Percentiles rank a stretch among this genome's conserved stretches.
Conservation (phyloP, 164 flowering plant species). For the Magnolia changhungtana region DNA sequence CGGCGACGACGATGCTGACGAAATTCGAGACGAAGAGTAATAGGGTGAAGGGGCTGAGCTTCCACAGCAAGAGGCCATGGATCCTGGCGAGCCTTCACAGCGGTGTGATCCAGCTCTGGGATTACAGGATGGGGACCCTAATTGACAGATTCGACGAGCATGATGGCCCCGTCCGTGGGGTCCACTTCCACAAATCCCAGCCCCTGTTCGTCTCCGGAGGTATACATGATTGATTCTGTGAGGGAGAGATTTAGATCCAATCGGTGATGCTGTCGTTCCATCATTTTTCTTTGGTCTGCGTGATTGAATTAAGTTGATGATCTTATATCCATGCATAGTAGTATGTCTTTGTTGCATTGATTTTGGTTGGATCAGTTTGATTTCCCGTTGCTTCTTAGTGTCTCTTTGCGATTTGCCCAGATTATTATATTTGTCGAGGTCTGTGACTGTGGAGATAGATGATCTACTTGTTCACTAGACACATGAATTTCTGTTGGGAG, state of each 20-base stretch:
- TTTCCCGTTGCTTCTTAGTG: background rate
- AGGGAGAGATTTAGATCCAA: too few species aligned
- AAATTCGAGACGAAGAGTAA: conserved; percentile 46
- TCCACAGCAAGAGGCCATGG: conserved; percentile 44
- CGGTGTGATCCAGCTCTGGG: conserved; percentile 45
- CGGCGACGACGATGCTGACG: conserved; percentile 10
- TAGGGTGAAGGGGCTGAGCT: conserved; percentile 42
- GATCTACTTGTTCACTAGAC: background rate
- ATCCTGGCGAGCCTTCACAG: conserved; percentile 42
- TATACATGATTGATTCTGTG: background rate
- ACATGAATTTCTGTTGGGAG: background rate
- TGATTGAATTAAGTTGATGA: too few species aligned
- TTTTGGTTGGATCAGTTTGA: background rate
- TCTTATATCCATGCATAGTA: background rate
- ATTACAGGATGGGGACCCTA: conserved; percentile 41
- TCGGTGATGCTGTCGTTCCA: too few species aligned
- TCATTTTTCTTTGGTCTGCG: background rate
- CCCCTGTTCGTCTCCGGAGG: conserved; percentile 43
- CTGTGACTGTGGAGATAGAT: background rate
- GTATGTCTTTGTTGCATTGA: background rate
- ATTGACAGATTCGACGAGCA: conserved; percentile 42
- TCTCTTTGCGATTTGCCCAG: background rate
- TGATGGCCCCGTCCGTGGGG: conserved; percentile 42
- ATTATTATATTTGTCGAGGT: background rate
- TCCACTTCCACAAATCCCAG: conserved; percentile 38